Evolutionary conservation across 2,329 filamentous ascomycete species (phyloP), one percentile per base, ranked within the genome.

Genomic region (Exutisphaerella laricina): DNA sequence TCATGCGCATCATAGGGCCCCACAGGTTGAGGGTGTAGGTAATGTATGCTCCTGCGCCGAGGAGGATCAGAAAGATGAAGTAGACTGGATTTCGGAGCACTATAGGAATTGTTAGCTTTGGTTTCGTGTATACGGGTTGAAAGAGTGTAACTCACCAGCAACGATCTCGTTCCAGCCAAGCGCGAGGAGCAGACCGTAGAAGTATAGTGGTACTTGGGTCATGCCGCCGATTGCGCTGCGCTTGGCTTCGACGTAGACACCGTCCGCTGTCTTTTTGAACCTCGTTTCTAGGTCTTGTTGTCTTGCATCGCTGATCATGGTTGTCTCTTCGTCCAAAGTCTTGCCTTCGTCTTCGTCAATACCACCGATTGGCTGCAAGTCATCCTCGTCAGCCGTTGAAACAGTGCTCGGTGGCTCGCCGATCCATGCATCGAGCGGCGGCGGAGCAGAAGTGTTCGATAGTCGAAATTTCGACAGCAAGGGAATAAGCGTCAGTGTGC

Each of bases 81-180:
- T 96, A 88, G 50, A 94, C 71, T 0, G 92, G 92, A 66, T 97
- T 97, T 54, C 88, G 87, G 30, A 97, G 75, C 25, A 98, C 92
- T 95, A 58, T 14, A 1, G 28, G 42, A 3, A 13, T 3, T 42
- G 22, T 52, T 39, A 46, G 39, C 36, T 48, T 50, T n/a, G 26
- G 25, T 25, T 13, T 20, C 8, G 8, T 17, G 10, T 5, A 14
- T 37, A 12, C 28, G 45, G 28, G n/a, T n/a, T 23, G 16, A 7
- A 17, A 8, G n/a, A 26, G 8, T 9, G 48, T 31, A 35, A 66
- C 85, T 75, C 75, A 94, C 89, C 88, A 60, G 89, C 86, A 54
- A 94, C 72, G 51, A 98, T 89, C 68, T 98, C 92, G 67, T 98
- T 98, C 92, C 92, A 98, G n/a, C 92, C 92, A 36, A 98, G 74